Percentiles rank a stretch among this genome's conserved stretches.
Evolutionary conservation across 305 asterid genomes (phyloP).

Genomic region (Withania somnifera): DNA sequence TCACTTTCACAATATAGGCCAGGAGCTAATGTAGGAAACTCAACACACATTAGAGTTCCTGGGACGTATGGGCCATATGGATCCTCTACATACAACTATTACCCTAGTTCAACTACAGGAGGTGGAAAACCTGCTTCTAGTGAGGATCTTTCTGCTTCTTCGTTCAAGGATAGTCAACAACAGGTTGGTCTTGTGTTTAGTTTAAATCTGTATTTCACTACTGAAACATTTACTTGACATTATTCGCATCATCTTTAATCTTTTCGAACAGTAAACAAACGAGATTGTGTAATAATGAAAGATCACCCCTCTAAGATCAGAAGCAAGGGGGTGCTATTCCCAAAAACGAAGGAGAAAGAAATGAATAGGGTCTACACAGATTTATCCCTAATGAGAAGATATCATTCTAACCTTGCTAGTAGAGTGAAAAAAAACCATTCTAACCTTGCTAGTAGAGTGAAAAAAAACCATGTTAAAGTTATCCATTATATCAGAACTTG

Average conservation of each 20-base stretch:
- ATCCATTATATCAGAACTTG: neutral
- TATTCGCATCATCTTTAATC: neutral
- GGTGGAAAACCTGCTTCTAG: constrained; percentile 57
- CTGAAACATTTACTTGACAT: neutral
- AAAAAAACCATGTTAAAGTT: neutral
- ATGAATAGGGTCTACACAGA: neutral
- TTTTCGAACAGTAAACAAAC: neutral
- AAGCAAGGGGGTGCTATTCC: neutral
- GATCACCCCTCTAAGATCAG: neutral
- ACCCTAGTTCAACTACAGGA: constrained; percentile 45
- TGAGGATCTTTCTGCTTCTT: constrained; percentile 59
- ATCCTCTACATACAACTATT: constrained; percentile 50
- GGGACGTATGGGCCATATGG: constrained; percentile 69
- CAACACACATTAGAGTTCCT: constrained; percentile 54
- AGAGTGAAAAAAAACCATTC: neutral
- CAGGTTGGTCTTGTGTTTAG: constrained; percentile 43
- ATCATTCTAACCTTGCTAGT: neutral
- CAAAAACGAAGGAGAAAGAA: neutral
- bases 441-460: neutral
- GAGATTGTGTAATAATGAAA: neutral
- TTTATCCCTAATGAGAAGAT: neutral
- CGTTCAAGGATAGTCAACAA: constrained; percentile 57
- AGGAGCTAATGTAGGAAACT: constrained; percentile 58
- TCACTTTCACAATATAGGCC: constrained; percentile 73
- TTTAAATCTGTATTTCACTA: neutral